These are phyloP conservation scores for Dictyostelium purpureum DNA, from an alignment of 78 protist species.

Conservation along the genomic window DNA sequence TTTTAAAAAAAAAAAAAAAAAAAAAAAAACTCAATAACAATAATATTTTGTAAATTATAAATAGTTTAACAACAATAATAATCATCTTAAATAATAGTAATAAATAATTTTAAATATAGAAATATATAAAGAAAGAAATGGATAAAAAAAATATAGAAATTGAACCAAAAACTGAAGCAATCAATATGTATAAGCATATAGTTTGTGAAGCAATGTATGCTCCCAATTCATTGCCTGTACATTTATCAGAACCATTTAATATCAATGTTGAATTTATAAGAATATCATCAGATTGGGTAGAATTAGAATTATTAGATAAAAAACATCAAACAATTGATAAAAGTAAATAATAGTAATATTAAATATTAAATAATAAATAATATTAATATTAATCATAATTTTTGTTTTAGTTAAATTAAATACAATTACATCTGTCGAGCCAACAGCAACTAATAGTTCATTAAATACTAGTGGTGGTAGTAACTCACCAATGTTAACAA, in stretches of 20 bases:
- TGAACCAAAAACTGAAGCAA: slow-evolving; percentile 43
- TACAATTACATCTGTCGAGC: slow-evolving; percentile 9
- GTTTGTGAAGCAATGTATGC: slow-evolving; percentile 1
- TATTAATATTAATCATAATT: background rate
- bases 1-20: too few relatives aligned
- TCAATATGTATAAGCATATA: slow-evolving; percentile 41
- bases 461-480: background rate
- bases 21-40: too few relatives aligned
- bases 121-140: background rate
- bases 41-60: too few relatives aligned
- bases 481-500: background rate
- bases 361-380: background rate
- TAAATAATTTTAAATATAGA: too few relatives aligned
- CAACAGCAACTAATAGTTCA: background rate
- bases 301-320: slow-evolving; percentile 54
- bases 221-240: slow-evolving; percentile 42
- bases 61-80: too few relatives aligned
- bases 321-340: slow-evolving; percentile 13
- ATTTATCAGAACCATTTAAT: slow-evolving; percentile 73
- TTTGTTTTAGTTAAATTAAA: slow-evolving; percentile 18
- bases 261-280: slow-evolving; percentile 48
- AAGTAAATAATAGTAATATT: background rate
- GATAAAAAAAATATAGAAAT: background rate
- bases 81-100: too few relatives aligned
- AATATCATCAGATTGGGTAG: slow-evolving; percentile 26